Percentiles rank a stretch among this genome's conserved stretches.
phyloP scores from a whole-genome alignment of 2,329 filamentous ascomycete genomes.

The Aspergillus jensenii region DNA sequence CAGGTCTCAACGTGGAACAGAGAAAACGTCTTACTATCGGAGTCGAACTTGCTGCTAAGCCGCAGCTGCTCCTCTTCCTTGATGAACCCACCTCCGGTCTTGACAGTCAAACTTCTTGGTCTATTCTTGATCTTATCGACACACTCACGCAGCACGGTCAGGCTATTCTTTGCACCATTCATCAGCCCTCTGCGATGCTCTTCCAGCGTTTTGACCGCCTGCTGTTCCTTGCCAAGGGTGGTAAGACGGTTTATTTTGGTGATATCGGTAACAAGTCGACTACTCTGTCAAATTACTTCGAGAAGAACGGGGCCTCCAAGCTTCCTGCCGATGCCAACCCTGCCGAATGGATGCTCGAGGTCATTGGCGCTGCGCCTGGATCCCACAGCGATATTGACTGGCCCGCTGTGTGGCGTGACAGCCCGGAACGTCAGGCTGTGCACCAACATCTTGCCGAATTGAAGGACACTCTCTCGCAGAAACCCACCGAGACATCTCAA shows the following conservation, averaged over 20 bases:
- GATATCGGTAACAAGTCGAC: constrained; percentile 62
- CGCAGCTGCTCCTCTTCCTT: constrained; percentile 83
- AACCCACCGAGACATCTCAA: constrained; percentile 38
- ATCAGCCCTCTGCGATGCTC: constrained; percentile 93
- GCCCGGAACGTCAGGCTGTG: constrained; percentile 56
- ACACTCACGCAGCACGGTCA: constrained; percentile 87
- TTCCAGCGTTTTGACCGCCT: constrained; percentile 79
- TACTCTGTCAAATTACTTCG: constrained; percentile 63
- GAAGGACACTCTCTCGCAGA: constrained; percentile 41
- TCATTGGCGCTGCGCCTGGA: constrained; percentile 62
- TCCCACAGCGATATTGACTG: constrained; percentile 65
- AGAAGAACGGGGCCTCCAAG: constrained; percentile 59
- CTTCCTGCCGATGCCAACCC: constrained; percentile 67
- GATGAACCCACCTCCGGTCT: constrained; percentile 95
- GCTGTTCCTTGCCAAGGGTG: constrained; percentile 64
- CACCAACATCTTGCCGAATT: constrained; percentile 57
- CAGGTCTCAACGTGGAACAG: constrained; percentile 60
- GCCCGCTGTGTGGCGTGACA: constrained; percentile 62
- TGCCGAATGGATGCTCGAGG: constrained; percentile 71
- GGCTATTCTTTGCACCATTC: constrained; percentile 94
- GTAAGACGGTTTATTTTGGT: constrained; percentile 69
- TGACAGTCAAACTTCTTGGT: constrained; percentile 91
- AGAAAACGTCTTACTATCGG: constrained; percentile 83
- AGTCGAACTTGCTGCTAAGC: constrained; percentile 93
- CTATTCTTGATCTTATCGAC: constrained; percentile 82